Conservation (phyloP, 148 eudicot genomes). For the Fagopyrum tataricum region DNA sequence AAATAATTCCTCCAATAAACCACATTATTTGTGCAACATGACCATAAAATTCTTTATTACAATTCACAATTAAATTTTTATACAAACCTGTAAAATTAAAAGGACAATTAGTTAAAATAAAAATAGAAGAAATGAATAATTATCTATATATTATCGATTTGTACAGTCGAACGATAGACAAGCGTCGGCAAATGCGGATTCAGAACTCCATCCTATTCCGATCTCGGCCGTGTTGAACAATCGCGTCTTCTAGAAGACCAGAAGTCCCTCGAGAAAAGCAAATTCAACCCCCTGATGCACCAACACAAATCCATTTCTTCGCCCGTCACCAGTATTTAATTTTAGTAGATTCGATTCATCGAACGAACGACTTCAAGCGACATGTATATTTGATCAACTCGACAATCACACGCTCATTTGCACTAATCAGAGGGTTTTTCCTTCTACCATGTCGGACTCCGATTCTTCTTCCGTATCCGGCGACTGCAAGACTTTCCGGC, state of each 20-base stretch:
- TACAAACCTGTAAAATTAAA: too few species aligned
- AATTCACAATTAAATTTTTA: too few species aligned
- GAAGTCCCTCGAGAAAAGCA: background rate
- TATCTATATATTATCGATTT: too few species aligned
- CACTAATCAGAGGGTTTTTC: background rate
- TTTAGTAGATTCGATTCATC: background rate
- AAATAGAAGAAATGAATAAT: too few species aligned
- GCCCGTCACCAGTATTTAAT: background rate
- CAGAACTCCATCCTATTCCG: background rate
- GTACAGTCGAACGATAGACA: background rate
- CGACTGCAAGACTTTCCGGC: constrained; percentile 60
- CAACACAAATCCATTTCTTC: constrained; percentile 1
- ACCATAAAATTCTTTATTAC: too few species aligned
- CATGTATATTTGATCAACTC: background rate
- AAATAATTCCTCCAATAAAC: too few species aligned
- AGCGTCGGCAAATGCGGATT: background rate
- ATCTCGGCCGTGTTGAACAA: background rate
- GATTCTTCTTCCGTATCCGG: constrained; percentile 55
- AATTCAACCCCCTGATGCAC: background rate
- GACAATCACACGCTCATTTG: background rate
- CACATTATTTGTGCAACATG: too few species aligned
- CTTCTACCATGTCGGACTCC: constrained; percentile 55
- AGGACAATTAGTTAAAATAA: too few species aligned
- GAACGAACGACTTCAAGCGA: background rate
- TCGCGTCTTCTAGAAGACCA: constrained; percentile 6